Base-by-base conservation (phyloP, 495 filamentous ascomycete genomes). In the Podospora appendiculata region DNA sequence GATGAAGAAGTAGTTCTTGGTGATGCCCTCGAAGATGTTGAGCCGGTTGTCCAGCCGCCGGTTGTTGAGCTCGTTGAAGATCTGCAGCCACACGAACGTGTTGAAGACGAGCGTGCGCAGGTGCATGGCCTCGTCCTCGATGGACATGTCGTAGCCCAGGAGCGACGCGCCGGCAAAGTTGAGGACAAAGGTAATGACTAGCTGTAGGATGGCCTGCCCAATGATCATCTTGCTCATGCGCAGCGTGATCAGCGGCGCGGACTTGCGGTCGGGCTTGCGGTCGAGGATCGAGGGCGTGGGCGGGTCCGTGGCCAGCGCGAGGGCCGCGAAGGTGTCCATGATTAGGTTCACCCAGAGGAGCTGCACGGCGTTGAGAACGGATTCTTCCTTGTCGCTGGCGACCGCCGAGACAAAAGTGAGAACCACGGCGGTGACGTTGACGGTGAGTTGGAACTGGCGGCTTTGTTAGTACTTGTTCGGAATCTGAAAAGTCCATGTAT, bases 181-280 rank as follows among this genome's bases (percentile, higher is more conserved):
- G 13, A 94, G 77, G 50, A 86, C 72, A 47, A 93, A 84, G 0
- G 87, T 93, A 45, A 90, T 77, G 34, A 69, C 77, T 0, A 95
- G 80, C 63, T 95, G 88, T 62, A 86, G 89, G 43, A 92, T 75
- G 10, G 89, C 84, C 60, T 95, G 88, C 11, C 88, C 89, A 34
- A 91, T 77, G 50, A 95, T 93, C 88, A 92, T 95, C 70, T 95
- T 95, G 86, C 87, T 91, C 89, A 95, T 95, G 17, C 82, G 86
- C 18, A 83, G 64, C 1, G 84, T 88, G 64, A 95, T 87, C 4
- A 95, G 76, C 1, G 81, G 74, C 14, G 86, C 84, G 6, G 76
- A 79, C 65, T 89, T 90, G 8, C 80, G 80, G 14, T 87, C 83
- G 12, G 89, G 89, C 59, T 86, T 85, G 16, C 89, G 83, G 58